Conservation (phyloP, 2,329 filamentous ascomycete genomes). For the Thermomyces lanuginosus region DNA sequence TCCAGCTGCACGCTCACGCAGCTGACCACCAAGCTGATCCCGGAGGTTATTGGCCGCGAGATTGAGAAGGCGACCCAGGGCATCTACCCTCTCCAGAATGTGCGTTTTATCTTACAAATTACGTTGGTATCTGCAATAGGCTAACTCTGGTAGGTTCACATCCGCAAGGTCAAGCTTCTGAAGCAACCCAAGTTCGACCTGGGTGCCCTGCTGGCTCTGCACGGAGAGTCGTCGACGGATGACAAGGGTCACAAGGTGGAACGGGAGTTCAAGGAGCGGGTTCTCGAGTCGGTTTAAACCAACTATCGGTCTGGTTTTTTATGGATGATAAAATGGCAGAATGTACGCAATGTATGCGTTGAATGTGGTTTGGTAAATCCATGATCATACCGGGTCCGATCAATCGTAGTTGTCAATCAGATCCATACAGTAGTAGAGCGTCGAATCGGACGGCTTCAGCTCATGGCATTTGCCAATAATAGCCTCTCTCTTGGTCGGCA, state of each 20-base stretch:
- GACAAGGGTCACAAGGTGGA: conserved; percentile 98
- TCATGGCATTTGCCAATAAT: too few species aligned
- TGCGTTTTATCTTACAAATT: conserved; percentile 29
- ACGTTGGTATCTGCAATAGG: conserved; percentile 17
- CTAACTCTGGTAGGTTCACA: conserved; percentile 60
- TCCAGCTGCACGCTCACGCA: conserved; percentile 86
- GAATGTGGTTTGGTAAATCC: too few species aligned
- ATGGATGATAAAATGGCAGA: too few species aligned
- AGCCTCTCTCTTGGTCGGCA: too few species aligned
- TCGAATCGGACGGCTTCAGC: too few species aligned
- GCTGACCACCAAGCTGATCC: conserved; percentile 96
- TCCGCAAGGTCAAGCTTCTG: conserved; percentile 99
- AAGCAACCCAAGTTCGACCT: conserved; percentile 99
- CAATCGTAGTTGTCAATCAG: too few species aligned
- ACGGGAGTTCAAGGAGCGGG: conserved; percentile 97
- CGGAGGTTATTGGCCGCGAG: conserved; percentile 97
- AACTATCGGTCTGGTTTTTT: too few species aligned
- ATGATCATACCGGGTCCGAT: too few species aligned
- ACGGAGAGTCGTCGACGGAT: conserved; percentile 92
- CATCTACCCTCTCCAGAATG: conserved; percentile 99
- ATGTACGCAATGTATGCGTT: too few species aligned
- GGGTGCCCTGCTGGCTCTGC: conserved; percentile 84
- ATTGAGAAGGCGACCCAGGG: conserved; percentile 99
- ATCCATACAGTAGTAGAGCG: too few species aligned
- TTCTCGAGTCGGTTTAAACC: conserved; percentile 86